Evolutionary conservation across 2,329 filamentous ascomycete species (phyloP).

Genomic region (Botryotinia calthae): DNA sequence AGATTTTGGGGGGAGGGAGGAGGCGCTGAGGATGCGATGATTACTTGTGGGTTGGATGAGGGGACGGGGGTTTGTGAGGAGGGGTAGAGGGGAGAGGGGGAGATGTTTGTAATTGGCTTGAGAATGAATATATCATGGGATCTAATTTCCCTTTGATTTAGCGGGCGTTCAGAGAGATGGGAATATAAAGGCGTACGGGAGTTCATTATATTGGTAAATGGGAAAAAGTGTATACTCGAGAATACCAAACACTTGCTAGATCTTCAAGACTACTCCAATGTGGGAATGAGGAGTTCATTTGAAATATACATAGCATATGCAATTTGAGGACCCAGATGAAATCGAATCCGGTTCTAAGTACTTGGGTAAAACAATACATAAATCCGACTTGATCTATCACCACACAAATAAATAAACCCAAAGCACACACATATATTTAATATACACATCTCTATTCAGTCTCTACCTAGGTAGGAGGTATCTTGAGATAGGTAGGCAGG

Average conservation of each 20-base stretch:
- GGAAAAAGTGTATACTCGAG: not conserved
- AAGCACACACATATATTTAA: no score
- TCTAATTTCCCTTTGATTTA: not conserved
- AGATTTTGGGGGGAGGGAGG: not conserved
- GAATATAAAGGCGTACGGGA: not conserved
- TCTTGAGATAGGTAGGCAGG: no score
- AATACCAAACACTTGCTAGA: not conserved
- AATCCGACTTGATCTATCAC: not conserved
- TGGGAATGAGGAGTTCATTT: not conserved
- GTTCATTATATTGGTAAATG: not conserved
- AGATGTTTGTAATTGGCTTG: not conserved
- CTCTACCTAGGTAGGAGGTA: no score
- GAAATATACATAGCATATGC: not conserved
- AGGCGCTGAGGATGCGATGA: not conserved
- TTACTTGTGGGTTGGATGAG: conserved; percentile 12
- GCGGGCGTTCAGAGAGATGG: not conserved
- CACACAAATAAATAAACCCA: not conserved
- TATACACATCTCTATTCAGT: no score
- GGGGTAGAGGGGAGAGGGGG: not conserved
- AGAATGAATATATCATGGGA: not conserved
- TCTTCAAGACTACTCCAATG: no score
- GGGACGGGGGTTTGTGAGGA: conserved; percentile 12
- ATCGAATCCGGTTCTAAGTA: not conserved
- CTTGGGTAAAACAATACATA: not conserved
- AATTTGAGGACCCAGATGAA: not conserved